Percentiles rank a stretch among this genome's conserved stretches.
Evolutionary conservation across 306 rosid genomes (phyloP).

Genomic region (Sesbania bispinosa): DNA sequence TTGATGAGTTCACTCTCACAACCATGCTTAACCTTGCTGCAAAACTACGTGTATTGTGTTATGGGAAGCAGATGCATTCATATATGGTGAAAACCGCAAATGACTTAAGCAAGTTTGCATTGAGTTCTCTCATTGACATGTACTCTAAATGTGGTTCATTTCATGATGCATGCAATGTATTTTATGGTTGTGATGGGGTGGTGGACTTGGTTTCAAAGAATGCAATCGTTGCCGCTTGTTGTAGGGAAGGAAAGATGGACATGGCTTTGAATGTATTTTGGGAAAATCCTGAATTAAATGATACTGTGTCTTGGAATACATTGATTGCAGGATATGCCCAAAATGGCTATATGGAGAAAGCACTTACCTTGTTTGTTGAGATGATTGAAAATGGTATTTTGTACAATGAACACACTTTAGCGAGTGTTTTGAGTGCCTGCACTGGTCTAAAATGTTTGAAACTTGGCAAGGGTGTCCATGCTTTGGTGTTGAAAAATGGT

Average conservation of each 20-base stretch:
- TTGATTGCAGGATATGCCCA: slow-evolving; percentile 67
- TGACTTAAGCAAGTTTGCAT: slow-evolving; percentile 45
- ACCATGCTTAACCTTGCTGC: slow-evolving; percentile 67
- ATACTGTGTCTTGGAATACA: slow-evolving; percentile 75
- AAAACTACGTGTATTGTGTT: slow-evolving; percentile 36
- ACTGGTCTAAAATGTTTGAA: slow-evolving; percentile 47
- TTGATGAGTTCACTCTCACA: slow-evolving; percentile 62
- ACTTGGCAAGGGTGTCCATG: slow-evolving; percentile 63
- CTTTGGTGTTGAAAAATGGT: slow-evolving; percentile 54
- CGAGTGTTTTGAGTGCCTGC: slow-evolving; percentile 69
- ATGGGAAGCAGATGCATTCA: slow-evolving; percentile 75
- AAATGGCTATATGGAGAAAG: slow-evolving; percentile 50
- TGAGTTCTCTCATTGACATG: slow-evolving; percentile 73
- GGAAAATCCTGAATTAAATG: slow-evolving; percentile 44
- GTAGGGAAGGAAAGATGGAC: slow-evolving; percentile 63
- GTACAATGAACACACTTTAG: slow-evolving; percentile 63
- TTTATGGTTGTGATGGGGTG: slow-evolving; percentile 34
- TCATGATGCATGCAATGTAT: slow-evolving; percentile 42
- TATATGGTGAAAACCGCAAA: slow-evolving; percentile 69
- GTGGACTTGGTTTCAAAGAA: slow-evolving; percentile 63
- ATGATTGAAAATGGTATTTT: slow-evolving; percentile 51
- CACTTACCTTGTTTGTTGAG: slow-evolving; percentile 45
- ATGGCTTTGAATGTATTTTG: slow-evolving; percentile 57
- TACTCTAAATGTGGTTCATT: slow-evolving; percentile 74
- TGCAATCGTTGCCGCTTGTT: slow-evolving; percentile 81